These are phyloP conservation scores for Penicillium hesseltinei DNA, from an alignment of 2,329 filamentous ascomycete species.

Conservation along the genomic window DNA sequence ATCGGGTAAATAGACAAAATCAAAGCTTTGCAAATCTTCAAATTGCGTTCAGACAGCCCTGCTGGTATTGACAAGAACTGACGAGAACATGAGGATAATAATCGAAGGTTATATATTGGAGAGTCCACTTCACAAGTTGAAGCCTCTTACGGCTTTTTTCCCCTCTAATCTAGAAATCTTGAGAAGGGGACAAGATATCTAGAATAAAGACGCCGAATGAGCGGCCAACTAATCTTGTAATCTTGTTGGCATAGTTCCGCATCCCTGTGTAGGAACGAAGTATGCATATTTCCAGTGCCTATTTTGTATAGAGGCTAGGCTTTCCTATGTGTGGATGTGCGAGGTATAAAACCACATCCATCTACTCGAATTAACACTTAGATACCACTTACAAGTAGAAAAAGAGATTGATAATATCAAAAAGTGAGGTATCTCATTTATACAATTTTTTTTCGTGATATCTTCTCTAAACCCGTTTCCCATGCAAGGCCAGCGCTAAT, in stretches of 20 bases:
- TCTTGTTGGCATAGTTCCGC: not conserved
- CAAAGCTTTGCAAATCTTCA: conserved; percentile 27
- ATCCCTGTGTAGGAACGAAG: not conserved
- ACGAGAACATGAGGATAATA: not conserved
- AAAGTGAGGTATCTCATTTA: conserved; percentile 24
- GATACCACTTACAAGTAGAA: not conserved
- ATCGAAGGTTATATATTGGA: no score
- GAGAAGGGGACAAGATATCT: no score
- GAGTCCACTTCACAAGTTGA: no score
- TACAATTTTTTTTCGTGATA: conserved; percentile 21
- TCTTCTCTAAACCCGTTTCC: conserved; percentile 23
- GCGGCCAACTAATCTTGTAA: no score
- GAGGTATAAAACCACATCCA: not conserved
- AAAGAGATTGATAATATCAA: conserved; percentile 1
- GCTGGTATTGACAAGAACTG: no score
- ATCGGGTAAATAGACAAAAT: conserved; percentile 28
- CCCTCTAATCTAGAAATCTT: no score
- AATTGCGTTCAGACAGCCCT: not conserved
- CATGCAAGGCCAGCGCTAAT: conserved; percentile 36
- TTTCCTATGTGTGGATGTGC: not conserved
- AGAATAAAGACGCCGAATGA: no score
- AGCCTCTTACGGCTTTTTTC: no score
- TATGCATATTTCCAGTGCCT: not conserved
- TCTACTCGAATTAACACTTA: not conserved
- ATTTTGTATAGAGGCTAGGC: not conserved